Conservation (phyloP, 768 basidiomycete genomes). For the Termitomyces bulborhizus region DNA sequence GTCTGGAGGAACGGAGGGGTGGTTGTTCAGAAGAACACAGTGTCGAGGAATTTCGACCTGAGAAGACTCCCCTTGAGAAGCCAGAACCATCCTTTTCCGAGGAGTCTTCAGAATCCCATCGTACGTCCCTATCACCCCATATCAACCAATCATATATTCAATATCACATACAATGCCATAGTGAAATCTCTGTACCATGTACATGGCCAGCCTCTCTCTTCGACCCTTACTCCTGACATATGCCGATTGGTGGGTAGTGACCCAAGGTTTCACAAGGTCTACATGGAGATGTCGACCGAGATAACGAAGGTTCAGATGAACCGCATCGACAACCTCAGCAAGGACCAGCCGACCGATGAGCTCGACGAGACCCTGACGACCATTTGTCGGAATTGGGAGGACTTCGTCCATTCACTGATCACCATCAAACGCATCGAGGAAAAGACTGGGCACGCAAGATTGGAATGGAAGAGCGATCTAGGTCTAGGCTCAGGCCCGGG, state of each 20-base stretch:
- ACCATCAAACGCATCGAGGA: constrained; percentile 3
- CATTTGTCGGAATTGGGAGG: constrained; percentile 1
- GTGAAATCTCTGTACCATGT: not conserved
- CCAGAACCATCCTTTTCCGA: not conserved
- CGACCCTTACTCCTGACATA: not conserved
- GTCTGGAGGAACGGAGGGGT: not conserved
- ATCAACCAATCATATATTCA: not conserved
- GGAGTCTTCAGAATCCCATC: not conserved
- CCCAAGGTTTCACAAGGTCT: not conserved
- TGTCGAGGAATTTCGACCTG: not conserved
- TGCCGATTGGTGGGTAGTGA: constrained; percentile 3
- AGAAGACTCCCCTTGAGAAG: not conserved
- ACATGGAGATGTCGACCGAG: not conserved
- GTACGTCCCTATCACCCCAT: not conserved
- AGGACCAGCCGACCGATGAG: not conserved
- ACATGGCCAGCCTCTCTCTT: not conserved
- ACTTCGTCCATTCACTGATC: not conserved
- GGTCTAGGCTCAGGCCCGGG: not conserved
- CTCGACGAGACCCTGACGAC: not conserved
- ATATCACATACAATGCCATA: not conserved
- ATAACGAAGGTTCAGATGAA: constrained; percentile 1
- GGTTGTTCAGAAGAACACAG: not conserved
- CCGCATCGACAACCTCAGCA: constrained; percentile 1
- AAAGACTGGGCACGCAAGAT: not conserved
- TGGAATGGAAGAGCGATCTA: not conserved